Evolutionary conservation across 2,329 filamentous ascomycete species (phyloP).

Genomic region (Aspergillus sp.): DNA sequence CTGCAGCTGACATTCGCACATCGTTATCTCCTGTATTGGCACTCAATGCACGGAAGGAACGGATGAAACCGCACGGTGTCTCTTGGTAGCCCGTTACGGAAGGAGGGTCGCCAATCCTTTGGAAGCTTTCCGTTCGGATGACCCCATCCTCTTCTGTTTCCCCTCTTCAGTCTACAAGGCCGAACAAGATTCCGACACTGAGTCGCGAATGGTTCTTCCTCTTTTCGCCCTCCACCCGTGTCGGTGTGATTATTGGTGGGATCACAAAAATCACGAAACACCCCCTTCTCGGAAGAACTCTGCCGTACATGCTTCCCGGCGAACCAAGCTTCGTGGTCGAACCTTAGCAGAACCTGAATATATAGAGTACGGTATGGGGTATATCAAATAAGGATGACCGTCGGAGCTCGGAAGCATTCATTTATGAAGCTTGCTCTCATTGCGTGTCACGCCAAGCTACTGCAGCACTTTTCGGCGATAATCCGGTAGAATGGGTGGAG

Average conservation of each 20-base stretch:
- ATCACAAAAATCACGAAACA: neutral
- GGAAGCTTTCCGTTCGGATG: neutral
- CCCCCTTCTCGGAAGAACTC: neutral
- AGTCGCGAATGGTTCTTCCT: neutral
- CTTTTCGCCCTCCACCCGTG: neutral
- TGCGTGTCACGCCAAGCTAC: too few relatives aligned
- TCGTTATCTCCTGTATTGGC: neutral
- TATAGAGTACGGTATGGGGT: neutral
- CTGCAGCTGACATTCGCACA: neutral
- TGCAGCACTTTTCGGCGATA: too few relatives aligned
- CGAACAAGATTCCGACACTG: neutral
- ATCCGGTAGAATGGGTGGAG: too few relatives aligned
- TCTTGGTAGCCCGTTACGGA: neutral
- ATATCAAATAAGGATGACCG: too few relatives aligned
- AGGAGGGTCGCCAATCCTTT: neutral
- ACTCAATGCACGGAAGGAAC: neutral
- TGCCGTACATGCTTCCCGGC: neutral
- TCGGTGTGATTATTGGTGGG: neutral
- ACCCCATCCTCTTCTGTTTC: neutral
- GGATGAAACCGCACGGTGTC: neutral
- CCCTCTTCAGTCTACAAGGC: neutral
- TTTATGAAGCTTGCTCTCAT: too few relatives aligned
- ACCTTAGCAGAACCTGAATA: neutral
- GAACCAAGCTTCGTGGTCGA: constrained; percentile 1
- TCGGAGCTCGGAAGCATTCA: too few relatives aligned